Base-by-base conservation (phyloP, 805 yeast genomes). In the Yarrowia divulgata region DNA sequence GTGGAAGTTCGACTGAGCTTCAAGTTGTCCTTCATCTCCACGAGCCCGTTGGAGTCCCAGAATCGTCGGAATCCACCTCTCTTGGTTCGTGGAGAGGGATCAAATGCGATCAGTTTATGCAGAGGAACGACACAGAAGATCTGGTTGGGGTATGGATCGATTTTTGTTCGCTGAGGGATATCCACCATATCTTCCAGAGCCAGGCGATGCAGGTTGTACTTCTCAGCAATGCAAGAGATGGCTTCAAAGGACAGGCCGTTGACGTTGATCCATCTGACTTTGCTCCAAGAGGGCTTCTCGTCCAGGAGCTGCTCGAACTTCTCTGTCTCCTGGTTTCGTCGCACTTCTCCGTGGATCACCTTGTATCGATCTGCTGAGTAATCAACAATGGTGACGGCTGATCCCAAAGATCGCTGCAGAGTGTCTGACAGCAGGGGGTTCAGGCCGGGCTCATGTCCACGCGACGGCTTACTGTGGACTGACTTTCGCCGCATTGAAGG, bases 221-320 rank as follows among this genome's bases (percentile, higher is more conserved):
- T 75, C 50, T 80, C 76, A 1, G 84, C 82, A 49, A 87, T 78
- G 0, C 81, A 75, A 9, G 84, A 79, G 8, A 87, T 82, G 8
- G 87, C 87, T 67, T 85, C 88, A 88, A 88, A 85, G 1, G 88
- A 84, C n/a, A 86, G 76, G 0, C 89, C 89, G 73, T 85, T 85
- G 29, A 86, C 85, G 71, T 84, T 85, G 67, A 85, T 78, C 88
- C 88, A 85, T 16, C 88, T 75, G 0, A 85, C 85, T 58, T 79
- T 77, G 2, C 85, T 77, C 87, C 88, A 84, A 0, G 69, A 46
- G 0, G 88, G 87, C 46, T 81, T 73, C 8, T 69, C 69, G 1
- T 74, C 67, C n/a, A 86, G 70, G 0, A 77, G 75, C 4, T 71
- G 69, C 37, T 74, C 75, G 34, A 84, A 75, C 37, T 77, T 79